Conservation (phyloP, 305 asterid species). For the Caryopteris hybrid region DNA sequence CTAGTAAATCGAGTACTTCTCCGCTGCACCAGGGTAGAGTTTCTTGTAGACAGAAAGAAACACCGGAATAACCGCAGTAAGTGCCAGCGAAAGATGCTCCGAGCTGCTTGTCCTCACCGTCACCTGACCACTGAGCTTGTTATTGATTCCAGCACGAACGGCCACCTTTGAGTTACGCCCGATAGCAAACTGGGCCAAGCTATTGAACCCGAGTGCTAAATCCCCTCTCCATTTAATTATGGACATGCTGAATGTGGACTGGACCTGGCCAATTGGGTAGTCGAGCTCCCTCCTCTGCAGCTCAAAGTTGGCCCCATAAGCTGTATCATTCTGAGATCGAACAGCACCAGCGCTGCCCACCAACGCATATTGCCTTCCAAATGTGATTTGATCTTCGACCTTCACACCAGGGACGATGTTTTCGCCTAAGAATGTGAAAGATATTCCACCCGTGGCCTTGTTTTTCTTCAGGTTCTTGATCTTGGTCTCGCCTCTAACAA, state of each 20-base stretch:
- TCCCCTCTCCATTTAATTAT: conserved; percentile 91
- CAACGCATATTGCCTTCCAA: conserved; percentile 63
- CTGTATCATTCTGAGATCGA: conserved; percentile 60
- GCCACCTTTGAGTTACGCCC: conserved; percentile 86
- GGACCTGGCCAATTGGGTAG: conserved; percentile 89
- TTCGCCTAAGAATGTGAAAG: conserved; percentile 76
- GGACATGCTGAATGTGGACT: conserved; percentile 72
- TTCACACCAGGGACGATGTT: conserved; percentile 74
- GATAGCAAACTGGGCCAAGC: conserved; percentile 61
- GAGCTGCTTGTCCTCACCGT: conserved; percentile 89
- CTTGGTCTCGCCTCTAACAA: conserved; percentile 77
- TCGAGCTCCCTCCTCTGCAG: conserved; percentile 75
- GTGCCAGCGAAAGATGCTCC: conserved; percentile 82
- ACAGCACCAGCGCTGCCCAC: conserved; percentile 89
- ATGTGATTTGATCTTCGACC: conserved; percentile 63
- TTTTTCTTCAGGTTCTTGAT: conserved; percentile 56
- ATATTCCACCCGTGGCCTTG: conserved; percentile 65
- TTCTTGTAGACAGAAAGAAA: conserved; percentile 69
- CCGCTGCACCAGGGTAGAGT: conserved; percentile 52
- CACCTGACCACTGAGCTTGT: conserved; percentile 87
- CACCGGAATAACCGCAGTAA: conserved; percentile 64
- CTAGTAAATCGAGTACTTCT: conserved; percentile 69
- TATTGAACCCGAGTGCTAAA: conserved; percentile 71
- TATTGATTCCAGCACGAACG: conserved; percentile 85
- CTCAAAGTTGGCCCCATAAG: conserved; percentile 88